Base-by-base conservation (phyloP, 78 protist genomes). In the slime mould (Dictyostelium discoideum) region DNA sequence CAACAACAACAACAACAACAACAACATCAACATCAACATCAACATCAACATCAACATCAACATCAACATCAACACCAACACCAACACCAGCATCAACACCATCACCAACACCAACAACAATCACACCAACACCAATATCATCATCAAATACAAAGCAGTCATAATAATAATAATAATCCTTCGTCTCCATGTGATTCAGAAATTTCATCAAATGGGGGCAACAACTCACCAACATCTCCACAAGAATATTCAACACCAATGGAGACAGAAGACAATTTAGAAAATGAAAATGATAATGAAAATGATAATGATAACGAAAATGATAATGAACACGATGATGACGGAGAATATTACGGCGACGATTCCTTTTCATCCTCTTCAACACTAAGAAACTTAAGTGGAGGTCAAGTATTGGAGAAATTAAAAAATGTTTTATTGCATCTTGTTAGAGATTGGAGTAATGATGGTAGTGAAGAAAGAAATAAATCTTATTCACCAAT, bases 401-500 rank as follows among this genome's bases (percentile, higher is more conserved):
- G 42, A 42, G 37, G 10, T 44, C 84, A 78, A 44, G 54, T 78
- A 42, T 7, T 78, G 10, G 84, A 78, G 18, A 78, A n/a, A 78
- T 78, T 78, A 32, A 78, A 78, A 78, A 78, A 78, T 78, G 20
- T 78, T 37, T 40, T 78, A 20, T 42, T 40, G 4, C 84, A 78
- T 78, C 42, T 78, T 20, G 84, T 78, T 42, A 78, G 84, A 78
- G 84, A 78, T 78, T 78, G 84, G 84, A 78, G 84, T 40, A 6
- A 22, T 22, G 84, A 86, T 67, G 84, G 92, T 18, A 50, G 9
- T 24, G 24, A 16, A 18, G 85, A 86, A 54, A 72, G 92, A 76
- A 50, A 74, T 44, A 13, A 29, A 16, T 48, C 40, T 76, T 74
- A 54, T 50, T 9, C 46, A 39, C 92, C 69, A 48, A 60, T 86